phyloP scores from a whole-genome alignment of 2,329 filamentous ascomycete genomes.

The Byssoonygena ceratinophila region DNA sequence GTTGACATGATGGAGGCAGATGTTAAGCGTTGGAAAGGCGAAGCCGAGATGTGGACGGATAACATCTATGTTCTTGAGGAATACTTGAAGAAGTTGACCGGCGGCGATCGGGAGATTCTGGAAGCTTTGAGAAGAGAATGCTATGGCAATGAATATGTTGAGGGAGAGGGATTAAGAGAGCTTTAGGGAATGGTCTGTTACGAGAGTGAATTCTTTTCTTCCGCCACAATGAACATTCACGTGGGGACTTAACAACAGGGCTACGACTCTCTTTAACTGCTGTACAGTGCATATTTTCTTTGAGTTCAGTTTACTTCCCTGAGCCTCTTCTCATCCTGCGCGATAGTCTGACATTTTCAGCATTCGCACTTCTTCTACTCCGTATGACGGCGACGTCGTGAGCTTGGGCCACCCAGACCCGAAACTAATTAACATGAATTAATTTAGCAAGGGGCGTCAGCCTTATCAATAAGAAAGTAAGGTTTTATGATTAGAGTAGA shows the following conservation, averaged over 20 bases:
- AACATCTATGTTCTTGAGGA: constrained; percentile 37
- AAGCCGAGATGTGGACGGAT: constrained; percentile 35
- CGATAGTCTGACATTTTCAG: constrained; percentile 48
- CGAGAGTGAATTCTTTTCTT: too few species aligned
- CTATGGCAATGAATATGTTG: constrained; percentile 47
- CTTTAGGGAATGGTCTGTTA: constrained; percentile 18
- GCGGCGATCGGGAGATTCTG: constrained; percentile 38
- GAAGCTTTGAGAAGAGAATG: constrained; percentile 35
- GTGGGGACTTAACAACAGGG: too few species aligned
- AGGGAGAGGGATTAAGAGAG: constrained; percentile 43
- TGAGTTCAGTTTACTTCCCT: constrained; percentile 3
- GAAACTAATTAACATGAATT: too few species aligned
- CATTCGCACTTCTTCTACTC: constrained; percentile 62
- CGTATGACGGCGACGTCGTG: too few species aligned
- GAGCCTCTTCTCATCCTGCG: constrained; percentile 35
- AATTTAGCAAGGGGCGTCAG: neutral
- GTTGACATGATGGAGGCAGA: constrained; percentile 30
- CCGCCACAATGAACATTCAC: too few species aligned
- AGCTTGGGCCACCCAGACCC: too few species aligned
- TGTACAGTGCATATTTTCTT: neutral
- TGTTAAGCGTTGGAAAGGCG: constrained; percentile 24
- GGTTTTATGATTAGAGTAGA: too few species aligned
- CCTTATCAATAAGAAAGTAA: neutral
- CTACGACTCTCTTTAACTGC: too few species aligned
- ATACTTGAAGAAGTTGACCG: constrained; percentile 30